Conservation (phyloP, 1,139 yeast species). For the Sugiyamaella pinicola region DNA sequence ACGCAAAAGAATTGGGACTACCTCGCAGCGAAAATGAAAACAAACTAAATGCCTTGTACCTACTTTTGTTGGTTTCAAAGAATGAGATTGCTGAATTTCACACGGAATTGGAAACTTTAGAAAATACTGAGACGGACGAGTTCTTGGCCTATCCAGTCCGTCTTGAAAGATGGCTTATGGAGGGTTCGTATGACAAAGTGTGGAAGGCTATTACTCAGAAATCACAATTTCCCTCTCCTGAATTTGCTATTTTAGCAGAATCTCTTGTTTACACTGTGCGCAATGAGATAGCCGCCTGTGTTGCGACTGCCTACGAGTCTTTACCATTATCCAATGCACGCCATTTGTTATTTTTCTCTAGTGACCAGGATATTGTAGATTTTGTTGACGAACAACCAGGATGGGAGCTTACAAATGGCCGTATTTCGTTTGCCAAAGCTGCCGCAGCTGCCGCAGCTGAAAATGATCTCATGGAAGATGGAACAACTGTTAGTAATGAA, state of each 20-base stretch:
- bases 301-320: conserved; percentile 73
- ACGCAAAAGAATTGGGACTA: conserved; percentile 50
- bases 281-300: conserved; percentile 82
- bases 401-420: conserved; percentile 66
- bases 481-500: conserved; percentile 22
- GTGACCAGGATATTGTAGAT: conserved; percentile 62
- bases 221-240: conserved; percentile 52
- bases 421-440: conserved; percentile 55
- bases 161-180: conserved; percentile 92
- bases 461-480: conserved; percentile 19
- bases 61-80: conserved; percentile 74
- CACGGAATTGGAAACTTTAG: conserved; percentile 78
- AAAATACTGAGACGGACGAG: conserved; percentile 60
- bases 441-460: conserved; percentile 22
- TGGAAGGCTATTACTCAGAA: conserved; percentile 67
- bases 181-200: conserved; percentile 92
- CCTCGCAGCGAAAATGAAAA: conserved; percentile 66
- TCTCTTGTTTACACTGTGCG: conserved; percentile 75
- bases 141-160: conserved; percentile 80
- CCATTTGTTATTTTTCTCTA: conserved; percentile 73
- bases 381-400: conserved; percentile 58
- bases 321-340: conserved; percentile 85
- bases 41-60: conserved; percentile 75
- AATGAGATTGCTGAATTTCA: conserved; percentile 88
- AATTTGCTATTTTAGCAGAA: conserved; percentile 47